phyloP scores from a whole-genome alignment of 306 rosid genomes.

The Ochetophila trinervis region DNA sequence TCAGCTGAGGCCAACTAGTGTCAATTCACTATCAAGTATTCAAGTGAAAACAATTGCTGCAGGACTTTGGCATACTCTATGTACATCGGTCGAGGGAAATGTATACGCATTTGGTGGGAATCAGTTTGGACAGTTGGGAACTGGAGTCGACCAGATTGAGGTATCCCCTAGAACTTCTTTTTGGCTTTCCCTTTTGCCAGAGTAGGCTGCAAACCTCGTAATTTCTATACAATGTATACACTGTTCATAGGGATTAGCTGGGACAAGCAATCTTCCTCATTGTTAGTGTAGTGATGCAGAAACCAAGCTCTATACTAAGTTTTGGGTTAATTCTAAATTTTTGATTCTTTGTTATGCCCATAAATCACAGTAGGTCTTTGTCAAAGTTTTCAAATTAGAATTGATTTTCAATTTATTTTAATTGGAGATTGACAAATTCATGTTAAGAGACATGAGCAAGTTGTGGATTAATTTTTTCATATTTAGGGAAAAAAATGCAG shows the following conservation, averaged over 20 bases:
- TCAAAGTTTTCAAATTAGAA: too few species aligned
- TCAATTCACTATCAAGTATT: constrained; percentile 54
- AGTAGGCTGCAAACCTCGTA: too few species aligned
- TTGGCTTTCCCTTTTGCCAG: not conserved
- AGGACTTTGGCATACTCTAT: constrained; percentile 90
- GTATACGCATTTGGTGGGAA: constrained; percentile 82
- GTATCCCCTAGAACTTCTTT: constrained; percentile 28
- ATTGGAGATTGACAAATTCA: too few species aligned
- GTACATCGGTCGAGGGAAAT: constrained; percentile 58
- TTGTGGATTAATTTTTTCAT: too few species aligned
- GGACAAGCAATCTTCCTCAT: not conserved
- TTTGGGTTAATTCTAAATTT: too few species aligned
- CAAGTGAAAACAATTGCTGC: constrained; percentile 59
- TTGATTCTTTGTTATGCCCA: too few species aligned
- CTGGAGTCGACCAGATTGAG: constrained; percentile 72
- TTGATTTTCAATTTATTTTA: too few species aligned
- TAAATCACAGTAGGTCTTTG: too few species aligned
- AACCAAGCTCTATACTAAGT: not conserved
- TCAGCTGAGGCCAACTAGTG: constrained; percentile 65
- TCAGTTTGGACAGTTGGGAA: constrained; percentile 92
- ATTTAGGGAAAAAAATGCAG: too few species aligned
- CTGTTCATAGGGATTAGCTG: not conserved
- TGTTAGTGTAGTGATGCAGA: not conserved
- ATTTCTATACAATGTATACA: not conserved
- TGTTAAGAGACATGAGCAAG: too few species aligned